phyloP scores from a whole-genome alignment of 1,139 yeast species.

The Petasospora fabianii region DNA sequence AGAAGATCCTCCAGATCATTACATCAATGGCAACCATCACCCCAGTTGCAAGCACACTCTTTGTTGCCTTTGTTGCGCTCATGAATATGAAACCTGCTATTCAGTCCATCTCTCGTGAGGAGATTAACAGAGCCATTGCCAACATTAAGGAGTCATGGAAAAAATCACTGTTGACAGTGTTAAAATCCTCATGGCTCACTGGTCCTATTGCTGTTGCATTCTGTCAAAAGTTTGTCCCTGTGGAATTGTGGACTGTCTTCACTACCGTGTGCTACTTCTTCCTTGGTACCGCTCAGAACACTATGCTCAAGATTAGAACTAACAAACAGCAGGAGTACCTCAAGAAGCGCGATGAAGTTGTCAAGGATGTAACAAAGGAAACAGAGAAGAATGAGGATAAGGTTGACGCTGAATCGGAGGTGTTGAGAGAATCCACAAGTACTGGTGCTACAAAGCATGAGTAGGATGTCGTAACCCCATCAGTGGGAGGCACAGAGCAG shows the following conservation, averaged over 20 bases:
- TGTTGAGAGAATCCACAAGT: constrained; percentile 3
- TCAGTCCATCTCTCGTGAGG: constrained; percentile 15
- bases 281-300: constrained; percentile 76
- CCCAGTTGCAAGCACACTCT: constrained; percentile 49
- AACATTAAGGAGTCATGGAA: constrained; percentile 38
- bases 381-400: constrained; percentile 8
- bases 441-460: not conserved
- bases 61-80: constrained; percentile 50
- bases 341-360: constrained; percentile 25
- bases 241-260: constrained; percentile 82
- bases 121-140: constrained; percentile 16
- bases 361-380: constrained; percentile 14
- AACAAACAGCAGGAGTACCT: constrained; percentile 26
- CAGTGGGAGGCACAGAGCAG: constrained; percentile 1
- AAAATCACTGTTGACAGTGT: constrained; percentile 51
- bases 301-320: constrained; percentile 50
- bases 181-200: constrained; percentile 61
- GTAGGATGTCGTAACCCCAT: not conserved
- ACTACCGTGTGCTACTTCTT: constrained; percentile 71
- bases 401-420: constrained; percentile 9
- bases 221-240: constrained; percentile 73
- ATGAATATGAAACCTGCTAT: constrained; percentile 30
- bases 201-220: constrained; percentile 58
- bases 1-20: constrained; percentile 45
- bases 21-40: constrained; percentile 53